Conservation (phyloP, 192 early-diverging fungal species). For the Geosiphon pyriformis region DNA sequence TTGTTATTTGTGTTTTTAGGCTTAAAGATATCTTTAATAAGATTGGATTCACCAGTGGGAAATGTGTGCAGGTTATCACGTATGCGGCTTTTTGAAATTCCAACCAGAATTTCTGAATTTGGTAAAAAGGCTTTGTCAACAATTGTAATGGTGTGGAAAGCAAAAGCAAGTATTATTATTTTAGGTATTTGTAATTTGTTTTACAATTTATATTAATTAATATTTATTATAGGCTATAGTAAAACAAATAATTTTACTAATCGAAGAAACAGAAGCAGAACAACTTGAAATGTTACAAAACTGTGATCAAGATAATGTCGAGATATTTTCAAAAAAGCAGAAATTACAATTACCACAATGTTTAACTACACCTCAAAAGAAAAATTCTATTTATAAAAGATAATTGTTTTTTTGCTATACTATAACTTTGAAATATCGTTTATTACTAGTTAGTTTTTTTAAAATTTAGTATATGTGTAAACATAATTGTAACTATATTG, state of each 20-base stretch:
- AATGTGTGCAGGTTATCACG: slow-evolving; percentile 15
- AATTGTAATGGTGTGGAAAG: slow-evolving; percentile 15
- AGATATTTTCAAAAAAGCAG: not conserved
- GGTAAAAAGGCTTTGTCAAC: slow-evolving; percentile 13
- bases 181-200: slow-evolving; percentile 8
- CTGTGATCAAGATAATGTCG: not conserved
- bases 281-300: not conserved
- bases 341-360: not conserved
- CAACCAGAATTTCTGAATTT: slow-evolving; percentile 1
- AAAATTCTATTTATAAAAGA: too few relatives aligned
- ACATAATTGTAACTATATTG: too few relatives aligned
- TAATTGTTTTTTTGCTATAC: too few relatives aligned
- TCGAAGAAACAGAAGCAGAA: slow-evolving; percentile 3
- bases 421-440: too few relatives aligned
- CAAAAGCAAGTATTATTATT: slow-evolving; percentile 20
- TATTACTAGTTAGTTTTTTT: too few relatives aligned
- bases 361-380: too few relatives aligned
- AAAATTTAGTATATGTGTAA: too few relatives aligned
- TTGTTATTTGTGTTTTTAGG: slow-evolving; percentile 14
- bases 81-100: slow-evolving; percentile 4
- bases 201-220: not conserved
- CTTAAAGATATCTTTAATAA: slow-evolving; percentile 3
- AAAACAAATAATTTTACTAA: not conserved
- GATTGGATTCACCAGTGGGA: slow-evolving; percentile 18
- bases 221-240: slow-evolving; percentile 11